These are phyloP conservation scores for Toxoplasma gondii DNA, from an alignment of 169 alveolate species.

Conservation along the genomic window DNA sequence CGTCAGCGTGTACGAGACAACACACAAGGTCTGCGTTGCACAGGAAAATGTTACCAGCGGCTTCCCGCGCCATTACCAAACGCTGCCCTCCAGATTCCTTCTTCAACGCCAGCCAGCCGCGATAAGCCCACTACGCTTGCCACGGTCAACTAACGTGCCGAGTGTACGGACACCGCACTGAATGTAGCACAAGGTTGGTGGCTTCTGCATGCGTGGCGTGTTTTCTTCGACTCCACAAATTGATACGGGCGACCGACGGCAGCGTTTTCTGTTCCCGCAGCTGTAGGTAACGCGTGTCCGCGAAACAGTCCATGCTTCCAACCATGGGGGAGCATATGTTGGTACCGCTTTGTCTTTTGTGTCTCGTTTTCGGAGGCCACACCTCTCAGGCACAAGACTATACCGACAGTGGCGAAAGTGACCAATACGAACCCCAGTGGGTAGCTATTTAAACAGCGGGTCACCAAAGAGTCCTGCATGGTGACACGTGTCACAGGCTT, in stretches of 20 bases:
- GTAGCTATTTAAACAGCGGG: background rate
- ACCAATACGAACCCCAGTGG: background rate
- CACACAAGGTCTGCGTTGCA: background rate
- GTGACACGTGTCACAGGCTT: background rate
- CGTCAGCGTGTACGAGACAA: background rate
- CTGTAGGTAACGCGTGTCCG: background rate
- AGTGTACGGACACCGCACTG: background rate
- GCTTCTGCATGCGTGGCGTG: background rate
- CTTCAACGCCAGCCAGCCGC: background rate
- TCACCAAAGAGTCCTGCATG: background rate
- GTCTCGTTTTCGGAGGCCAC: background rate
- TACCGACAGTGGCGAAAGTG: background rate
- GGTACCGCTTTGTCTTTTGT: background rate
- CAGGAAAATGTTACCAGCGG: no score
- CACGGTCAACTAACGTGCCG: background rate
- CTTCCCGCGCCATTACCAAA: no score
- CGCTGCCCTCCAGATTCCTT: background rate
- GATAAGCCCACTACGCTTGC: background rate
- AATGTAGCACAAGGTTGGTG: background rate
- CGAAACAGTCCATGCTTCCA: background rate
- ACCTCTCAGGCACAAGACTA: background rate
- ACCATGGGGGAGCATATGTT: background rate
- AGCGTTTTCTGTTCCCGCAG: background rate
- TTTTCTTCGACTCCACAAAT: background rate
- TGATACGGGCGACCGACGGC: background rate